Base-by-base conservation (phyloP, 2,329 filamentous ascomycete genomes). In the Alternaria sp. region DNA sequence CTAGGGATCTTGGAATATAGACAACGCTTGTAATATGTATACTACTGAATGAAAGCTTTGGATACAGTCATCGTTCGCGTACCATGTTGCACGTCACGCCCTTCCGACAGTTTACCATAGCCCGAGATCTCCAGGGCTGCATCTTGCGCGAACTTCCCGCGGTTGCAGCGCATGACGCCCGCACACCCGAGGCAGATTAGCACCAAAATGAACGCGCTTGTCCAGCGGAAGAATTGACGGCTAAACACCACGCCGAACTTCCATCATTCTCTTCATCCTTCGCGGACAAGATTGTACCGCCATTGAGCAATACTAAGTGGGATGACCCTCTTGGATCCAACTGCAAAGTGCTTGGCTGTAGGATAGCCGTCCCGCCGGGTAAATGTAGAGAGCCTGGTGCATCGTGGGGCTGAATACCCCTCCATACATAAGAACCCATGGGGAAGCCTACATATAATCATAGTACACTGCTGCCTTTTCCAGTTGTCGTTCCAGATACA, bases 201-300 rank as follows among this genome's bases (percentile, higher is more conserved):
- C 53, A 38, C 27, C 36, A 50, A 16, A 50, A 65, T 59, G 61
- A 16, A 43, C 53, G 60, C 60, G 48, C 44, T 48, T 52, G 57
- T 65, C 59, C 66, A 66, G 53, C 74, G 74, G 74, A 64, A 74
- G 72, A 76, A 77, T 72, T 44, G 34, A 57, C 74, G 74, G 74
- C 64, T 77, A 77, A 77, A 77, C 48, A 60, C 56, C 34, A 54
- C 38, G 34, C 34, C 50, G 46, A 59, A 55, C 60, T 46, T 64
- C 38, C 60, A 59, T 63, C 59, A 53, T 64, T 40, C 53, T 54
- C 56, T 51, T 41, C 45, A 58, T 59, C 54, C 58, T 63, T 53
- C 54, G 62, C 54, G 67, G 65, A 60, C 64, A 51, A 51, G 48
- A 48, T 54, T 59, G 44, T 60, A 70, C 63, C 60, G 60, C 60